Evolutionary conservation across 2,329 filamentous ascomycete genomes (phyloP), one percentile per base, ranked within the genome.

Genomic region (Botrytis galanthina): DNA sequence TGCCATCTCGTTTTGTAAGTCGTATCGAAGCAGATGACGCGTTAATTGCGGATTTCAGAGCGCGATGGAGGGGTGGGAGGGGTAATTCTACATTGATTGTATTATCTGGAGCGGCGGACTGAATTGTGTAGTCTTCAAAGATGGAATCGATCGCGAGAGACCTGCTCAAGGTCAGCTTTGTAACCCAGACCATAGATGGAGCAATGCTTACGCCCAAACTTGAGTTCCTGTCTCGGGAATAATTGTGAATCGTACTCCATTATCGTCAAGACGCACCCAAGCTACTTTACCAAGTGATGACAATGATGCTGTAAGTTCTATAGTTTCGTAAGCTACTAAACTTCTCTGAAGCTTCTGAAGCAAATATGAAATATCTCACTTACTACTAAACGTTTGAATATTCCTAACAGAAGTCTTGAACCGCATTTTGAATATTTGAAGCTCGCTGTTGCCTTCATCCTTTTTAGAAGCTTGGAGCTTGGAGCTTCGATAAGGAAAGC

Each of bases 21-120:
- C 95, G 92, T 57, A 99, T 89, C 22, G 92, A 92, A 72, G 95
- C 94, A 29, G 93, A 92, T 29, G 91, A 90, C 78, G 93, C 93
- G 80, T 93, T 91, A 71, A 92, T 85, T 62, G 95, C 95, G 51
- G 95, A 98, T 79, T 92, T 94, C 74, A 99, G 90, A n/a, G 96
- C 96, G 74, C 95, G 92, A 79, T 96, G 93, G 35, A 99, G 89
- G 2, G 93, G 91, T 22, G 89, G 88, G n/a, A 98, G 90, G 39
- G 96, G 94, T 1, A 99, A 89, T 84, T 99, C 96, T 76, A 99
- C 91, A 83, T 99, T 98, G 84, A 99, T 98, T 71, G 94, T 93
- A 83, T 97, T 97, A 82, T 90, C 87, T 57, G 86, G 85, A 66
- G 94, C 92, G 69, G 93, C 93, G 68, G 95, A 97, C 82, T 97